Conservation (phyloP, 208 protist genomes). For the Lotmaria passim region DNA sequence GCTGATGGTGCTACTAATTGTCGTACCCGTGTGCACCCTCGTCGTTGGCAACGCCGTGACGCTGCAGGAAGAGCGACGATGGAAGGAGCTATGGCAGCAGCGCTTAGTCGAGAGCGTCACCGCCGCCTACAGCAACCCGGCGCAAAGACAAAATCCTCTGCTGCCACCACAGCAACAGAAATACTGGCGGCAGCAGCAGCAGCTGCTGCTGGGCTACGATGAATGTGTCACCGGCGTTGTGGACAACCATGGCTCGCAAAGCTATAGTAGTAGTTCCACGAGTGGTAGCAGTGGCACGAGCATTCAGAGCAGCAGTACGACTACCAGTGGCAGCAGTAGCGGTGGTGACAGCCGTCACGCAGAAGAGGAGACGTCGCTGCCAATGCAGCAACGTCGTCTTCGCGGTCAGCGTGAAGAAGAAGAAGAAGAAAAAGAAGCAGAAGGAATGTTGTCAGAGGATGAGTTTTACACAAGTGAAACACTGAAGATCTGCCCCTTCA, state of each 20-base stretch:
- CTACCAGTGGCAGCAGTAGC: background rate
- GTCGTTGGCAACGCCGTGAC: constrained; percentile 51
- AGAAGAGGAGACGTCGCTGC: background rate
- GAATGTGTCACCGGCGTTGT: background rate
- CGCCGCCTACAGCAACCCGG: constrained; percentile 12
- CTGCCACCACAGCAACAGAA: background rate
- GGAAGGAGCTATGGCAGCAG: constrained; percentile 47
- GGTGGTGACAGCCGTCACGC: background rate
- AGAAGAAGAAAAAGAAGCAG: background rate
- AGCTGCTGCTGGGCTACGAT: too few relatives aligned
- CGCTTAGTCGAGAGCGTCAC: constrained; percentile 44
- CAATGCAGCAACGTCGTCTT: background rate
- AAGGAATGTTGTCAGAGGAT: too few relatives aligned
- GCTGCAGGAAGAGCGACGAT: constrained; percentile 55
- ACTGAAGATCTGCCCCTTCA: background rate
- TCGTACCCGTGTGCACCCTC: constrained; percentile 51
- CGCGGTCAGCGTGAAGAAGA: constrained; percentile 9
- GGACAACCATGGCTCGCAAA: background rate
- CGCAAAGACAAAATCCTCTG: constrained; percentile 5
- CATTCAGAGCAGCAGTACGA: too few relatives aligned
- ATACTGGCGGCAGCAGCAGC: too few relatives aligned
- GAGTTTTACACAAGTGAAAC: too few relatives aligned
- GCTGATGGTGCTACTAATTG: constrained; percentile 45
- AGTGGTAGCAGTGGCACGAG: too few relatives aligned
- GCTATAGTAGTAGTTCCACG: constrained; percentile 2